Base-by-base conservation (phyloP, 2,329 filamentous ascomycete genomes). In the Talaromyces sp. region DNA sequence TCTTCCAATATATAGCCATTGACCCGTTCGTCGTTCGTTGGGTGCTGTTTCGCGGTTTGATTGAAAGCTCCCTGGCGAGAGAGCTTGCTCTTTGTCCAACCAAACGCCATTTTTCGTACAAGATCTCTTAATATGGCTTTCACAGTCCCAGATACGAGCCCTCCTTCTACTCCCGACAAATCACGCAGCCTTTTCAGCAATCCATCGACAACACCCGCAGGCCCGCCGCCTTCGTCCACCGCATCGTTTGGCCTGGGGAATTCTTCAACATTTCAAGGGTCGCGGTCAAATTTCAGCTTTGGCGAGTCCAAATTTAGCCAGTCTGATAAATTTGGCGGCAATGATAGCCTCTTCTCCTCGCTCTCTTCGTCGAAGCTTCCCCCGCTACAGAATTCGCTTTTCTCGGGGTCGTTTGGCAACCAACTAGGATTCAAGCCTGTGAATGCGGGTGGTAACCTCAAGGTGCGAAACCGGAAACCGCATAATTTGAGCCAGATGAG, bases 131-230 rank as follows among this genome's bases (percentile, higher is more conserved):
- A 60, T 4, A 73, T 77, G 75, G 64, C 69, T 8, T 78, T 76
- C 65, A 63, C 70, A 59, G 67, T 71, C 17, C 69, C 73, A 9
- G 70, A 71, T 31, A 72, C 74, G 11, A 75, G 70, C 29, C 70
- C 73, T 7, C 73, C 75, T 2, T 72, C 74, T 21, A 78, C 76
- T 2, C 76, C 76, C 13, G 73, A 69, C 19, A 77, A 73, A 64
- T 69, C 69, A 26, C 70, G 71, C 52, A 73, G 72, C 57, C 66
- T 75, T 6, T 70, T 71, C 59, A 72, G 71, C 59, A 71, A 76
- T 64, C 76, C 81, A 51, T 85, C 84, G 6, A 85, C 82, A 21
- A 86, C 84, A 17, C 84, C 84, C 57, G 82, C 81, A 53, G 84
- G 82, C 46, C 79, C 77, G 61, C 83, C 84, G 1, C 83, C 82